A percentile compares a stretch with the other conserved stretches of the same genome.
Conservation (phyloP, 176 grass and related monocot genomes). For the Triticum dicoccoides region DNA sequence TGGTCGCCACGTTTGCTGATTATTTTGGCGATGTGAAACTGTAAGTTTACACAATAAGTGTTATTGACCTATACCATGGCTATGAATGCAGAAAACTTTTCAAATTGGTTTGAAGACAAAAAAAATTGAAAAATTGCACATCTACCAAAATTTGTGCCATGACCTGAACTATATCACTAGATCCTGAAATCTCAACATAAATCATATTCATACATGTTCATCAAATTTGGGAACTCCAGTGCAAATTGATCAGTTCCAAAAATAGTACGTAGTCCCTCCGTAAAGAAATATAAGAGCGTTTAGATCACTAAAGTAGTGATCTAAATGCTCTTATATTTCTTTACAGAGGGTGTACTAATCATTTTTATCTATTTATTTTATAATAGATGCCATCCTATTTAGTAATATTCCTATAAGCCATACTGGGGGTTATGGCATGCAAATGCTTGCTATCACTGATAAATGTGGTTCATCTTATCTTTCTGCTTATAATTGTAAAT, state of each 20-base stretch:
- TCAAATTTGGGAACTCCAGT: background rate
- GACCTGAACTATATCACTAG: background rate
- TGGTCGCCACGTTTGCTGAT: conserved; percentile 87
- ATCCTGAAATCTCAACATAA: conserved; percentile 17
- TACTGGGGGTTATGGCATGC: background rate
- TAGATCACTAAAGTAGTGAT: no score
- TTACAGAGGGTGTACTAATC: background rate
- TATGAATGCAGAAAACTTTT: background rate
- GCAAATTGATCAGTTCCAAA: conserved; percentile 10
- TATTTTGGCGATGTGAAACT: conserved; percentile 94
- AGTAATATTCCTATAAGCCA: background rate
- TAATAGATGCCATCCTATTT: background rate
- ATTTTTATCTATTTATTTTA: background rate
- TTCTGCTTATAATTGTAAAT: conserved; percentile 22
- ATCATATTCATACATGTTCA: conserved; percentile 12
- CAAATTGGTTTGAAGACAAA: background rate
- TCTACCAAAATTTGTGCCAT: conserved; percentile 5
- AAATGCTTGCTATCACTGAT: conserved; percentile 18
- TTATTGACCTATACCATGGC: background rate
- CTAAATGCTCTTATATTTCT: no score
- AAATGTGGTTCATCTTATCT: background rate
- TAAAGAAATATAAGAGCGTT: no score
- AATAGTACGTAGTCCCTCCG: background rate
- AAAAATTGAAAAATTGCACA: background rate
- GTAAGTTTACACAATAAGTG: conserved; percentile 52